Evolutionary conservation across 1,284 basidiomycete species (phyloP), one percentile per base, ranked within the genome.

Genomic region (Fereydounia khargensis): DNA sequence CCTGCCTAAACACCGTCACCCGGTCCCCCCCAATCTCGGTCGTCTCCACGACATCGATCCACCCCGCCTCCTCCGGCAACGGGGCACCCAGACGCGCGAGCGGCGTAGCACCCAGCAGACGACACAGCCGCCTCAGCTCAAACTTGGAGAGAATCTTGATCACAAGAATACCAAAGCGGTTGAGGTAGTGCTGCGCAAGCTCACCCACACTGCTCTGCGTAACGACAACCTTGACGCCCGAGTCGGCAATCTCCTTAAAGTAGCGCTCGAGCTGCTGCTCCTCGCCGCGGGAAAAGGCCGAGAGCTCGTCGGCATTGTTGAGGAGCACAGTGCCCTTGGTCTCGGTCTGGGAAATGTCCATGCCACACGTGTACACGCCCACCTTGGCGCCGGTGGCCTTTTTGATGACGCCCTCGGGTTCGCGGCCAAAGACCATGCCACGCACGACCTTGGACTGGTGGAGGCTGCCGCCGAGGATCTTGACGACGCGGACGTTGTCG

Each of bases 131-230:
- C 37, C 92, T 86, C 16, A 99, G 84, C 62, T 99, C 94, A 77
- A 99, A 99, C 78, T 99, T 99, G 76, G 91, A 96, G 50, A 95
- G 83, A 24, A 98, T 89, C 79, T 97, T 97, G 79, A 98, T 84
- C 65, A 97, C 91, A 64, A 89, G 87, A 77, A 99, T 92, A 78
- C 85, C 82, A 79, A 89, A 83, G 42, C 94, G 84, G 81, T 98
- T 90, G 71, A 97, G 86, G 80, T 95, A 99, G 80, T 98, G 95
- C 59, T 96, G 81, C 3, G 94, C 91, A 36, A 99, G 87, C 74
- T 99, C 95, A 64, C 94, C 94, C 49, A 99, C 84, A 30, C 85
- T 85, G 13, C 89, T 88, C 24, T 94, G 92, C 16, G 91, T 91
- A 57, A 99, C 85, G 79, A 98, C 86, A 53, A 97, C 84, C 76